Base-by-base conservation (phyloP, 129 eudicot species). In the Ambrosia trifida region DNA sequence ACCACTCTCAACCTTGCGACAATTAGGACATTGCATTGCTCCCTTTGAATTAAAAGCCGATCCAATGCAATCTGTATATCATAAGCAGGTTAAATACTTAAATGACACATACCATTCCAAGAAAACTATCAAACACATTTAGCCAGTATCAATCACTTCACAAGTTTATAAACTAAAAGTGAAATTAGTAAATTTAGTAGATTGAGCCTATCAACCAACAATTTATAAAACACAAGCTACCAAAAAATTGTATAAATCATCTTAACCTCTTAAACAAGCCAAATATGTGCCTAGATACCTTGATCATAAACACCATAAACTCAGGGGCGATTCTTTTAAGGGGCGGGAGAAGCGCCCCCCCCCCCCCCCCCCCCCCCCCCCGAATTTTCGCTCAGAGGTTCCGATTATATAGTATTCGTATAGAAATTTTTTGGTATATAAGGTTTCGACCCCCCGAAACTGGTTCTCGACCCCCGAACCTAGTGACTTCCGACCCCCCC, bases 1-100 rank as follows among this genome's bases (percentile, higher is more conserved):
- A 44, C 96, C 96, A 68, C 73, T 85, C 83, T 89, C 96, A 38
- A 84, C 73, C 74, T 82, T 80, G 46, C 94, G 86, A 69, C 96
- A 89, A 46, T 89, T 89, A 58, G 96, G 96, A 77, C 96, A 89
- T 78, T 89, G 94, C 96, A 89, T 89, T 57, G 76, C 79, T 78
- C 94, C 96, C 75, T 89, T 86, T 31, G 76, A 36, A 70, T 89
- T 89, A 62, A 89, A 89, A 54, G 93, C 96, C 9, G 96, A 89
- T 36, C 96, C 96, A 20, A 89, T 89, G 85, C 93, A 89, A 82
- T 86, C 96, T 89, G 86, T 33, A 73, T 66, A 31, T 76, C 41
- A 59, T 69, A 76, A 47, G n/a, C 69, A 47, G 69, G 45, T 59
- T 60, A 76, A n/a, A n/a, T n/a, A n/a, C n/a, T n/a, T n/a, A n/a